Evolutionary conservation across 768 basidiomycete species (phyloP), one percentile per base, ranked within the genome.

Genomic region (Pleurotus giganteus): DNA sequence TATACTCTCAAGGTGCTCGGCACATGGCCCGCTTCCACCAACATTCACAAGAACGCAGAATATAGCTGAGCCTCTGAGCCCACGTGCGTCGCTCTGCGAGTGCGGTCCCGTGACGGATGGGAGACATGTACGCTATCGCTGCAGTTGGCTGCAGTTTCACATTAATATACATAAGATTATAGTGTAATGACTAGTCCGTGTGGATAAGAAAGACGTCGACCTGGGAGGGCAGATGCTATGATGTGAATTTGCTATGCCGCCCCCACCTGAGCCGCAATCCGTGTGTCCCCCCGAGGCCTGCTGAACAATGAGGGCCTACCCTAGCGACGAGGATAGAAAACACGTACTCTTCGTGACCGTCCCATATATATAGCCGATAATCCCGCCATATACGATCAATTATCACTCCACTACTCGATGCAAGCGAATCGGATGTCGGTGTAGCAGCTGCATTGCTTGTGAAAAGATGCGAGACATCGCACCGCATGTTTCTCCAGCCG

Each of bases 371-470:
- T 63, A 83, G 82, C 53, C 82, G 79, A 68, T 84, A 76, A 63
- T 88, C 86, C 58, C 81, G 75, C 83, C 85, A 88, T 53, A 83
- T 71, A 56, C 78, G 81, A 65, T 88, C 85, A 47, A 88, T 82
- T 2, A 75, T 80, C 61, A 88, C 74, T 15, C 85, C 85, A 53
- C 74, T 77, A 53, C 71, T 73, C 26, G 73, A 72, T 23, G 69
- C 64, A 58, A 72, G 51, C 51, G 69, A 34, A 66, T 67, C 26
- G 70, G 63, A 66, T 67, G 45, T 61, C 61, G 61, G 17, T 61
- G 62, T 71, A 36, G 54, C 71, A 47, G 59, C 61, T 13, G 63
- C 46, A 6, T 61, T 71, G 29, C 72, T 72, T 7, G 76, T 71
- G 64, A 86, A 84, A 39, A 87, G 70, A 34, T 80, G 83, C 24